Evolutionary conservation across 176 grass and related monocot species (phyloP).

Genomic region (Coix lacrymajobi): DNA sequence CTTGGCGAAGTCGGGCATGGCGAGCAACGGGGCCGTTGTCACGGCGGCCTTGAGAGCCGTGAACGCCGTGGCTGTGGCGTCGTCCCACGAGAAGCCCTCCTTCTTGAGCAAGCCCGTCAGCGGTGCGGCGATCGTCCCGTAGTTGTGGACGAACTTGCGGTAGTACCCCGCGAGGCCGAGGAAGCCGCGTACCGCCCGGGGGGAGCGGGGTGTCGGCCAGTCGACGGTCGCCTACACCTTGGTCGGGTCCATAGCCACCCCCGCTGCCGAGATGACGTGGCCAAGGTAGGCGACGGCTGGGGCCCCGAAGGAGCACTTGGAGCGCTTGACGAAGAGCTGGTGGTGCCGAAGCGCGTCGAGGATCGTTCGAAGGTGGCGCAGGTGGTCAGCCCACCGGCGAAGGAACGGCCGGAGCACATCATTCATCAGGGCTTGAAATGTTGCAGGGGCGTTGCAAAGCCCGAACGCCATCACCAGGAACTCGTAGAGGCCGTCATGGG

Average conservation of each 20-base stretch:
- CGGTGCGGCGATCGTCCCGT: no score
- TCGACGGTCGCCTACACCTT: background rate
- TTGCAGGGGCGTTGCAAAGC: fast-evolving
- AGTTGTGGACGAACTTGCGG: no score
- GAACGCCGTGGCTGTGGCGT: no score
- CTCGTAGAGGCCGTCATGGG: no score
- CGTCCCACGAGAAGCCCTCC: no score
- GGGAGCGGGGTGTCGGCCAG: fast-evolving
- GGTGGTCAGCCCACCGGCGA: no score
- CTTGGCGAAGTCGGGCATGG: background rate
- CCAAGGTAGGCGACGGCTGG: background rate
- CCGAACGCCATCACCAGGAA: no score
- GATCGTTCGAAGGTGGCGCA: no score
- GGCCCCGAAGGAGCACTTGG: background rate
- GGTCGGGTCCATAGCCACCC: background rate
- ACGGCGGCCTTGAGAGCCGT: no score
- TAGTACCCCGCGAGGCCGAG: background rate
- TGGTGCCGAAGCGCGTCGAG: background rate
- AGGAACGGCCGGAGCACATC: fast-evolving
- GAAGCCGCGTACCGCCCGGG: background rate
- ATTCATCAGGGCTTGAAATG: no score
- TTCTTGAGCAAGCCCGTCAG: no score
- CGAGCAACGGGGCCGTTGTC: no score
- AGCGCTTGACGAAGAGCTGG: background rate
- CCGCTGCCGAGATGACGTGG: background rate